Evolutionary conservation across 2,329 filamentous ascomycete genomes (phyloP).

Genomic region (Monosporascus sp.): DNA sequence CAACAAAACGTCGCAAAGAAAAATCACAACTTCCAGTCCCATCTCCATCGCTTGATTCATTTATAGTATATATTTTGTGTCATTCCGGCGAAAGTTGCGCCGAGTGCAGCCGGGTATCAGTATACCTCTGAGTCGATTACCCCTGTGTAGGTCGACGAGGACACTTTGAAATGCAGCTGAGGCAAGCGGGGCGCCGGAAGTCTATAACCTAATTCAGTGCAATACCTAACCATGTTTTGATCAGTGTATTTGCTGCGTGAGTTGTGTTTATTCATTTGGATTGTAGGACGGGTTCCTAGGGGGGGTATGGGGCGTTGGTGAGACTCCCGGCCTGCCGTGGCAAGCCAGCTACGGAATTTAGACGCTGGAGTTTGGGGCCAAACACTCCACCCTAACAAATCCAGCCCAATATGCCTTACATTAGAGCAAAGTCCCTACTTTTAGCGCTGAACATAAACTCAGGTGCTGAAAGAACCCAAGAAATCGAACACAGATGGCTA

Average conservation of each 20-base stretch:
- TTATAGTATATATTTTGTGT: slow-evolving; percentile 1
- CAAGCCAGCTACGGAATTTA: slow-evolving; percentile 16
- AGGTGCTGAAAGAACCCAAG: not conserved
- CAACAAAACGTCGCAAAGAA: slow-evolving; percentile 7
- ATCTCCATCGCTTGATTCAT: slow-evolving; percentile 4
- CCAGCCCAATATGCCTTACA: slow-evolving; percentile 12
- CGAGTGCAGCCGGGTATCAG: slow-evolving; percentile 19
- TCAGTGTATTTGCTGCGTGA: slow-evolving; percentile 1
- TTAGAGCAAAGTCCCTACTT: not conserved
- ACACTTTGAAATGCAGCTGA: slow-evolving; percentile 5
- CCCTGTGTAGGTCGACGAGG: slow-evolving; percentile 8
- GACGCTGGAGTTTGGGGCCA: slow-evolving; percentile 4
- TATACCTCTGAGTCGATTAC: not conserved
- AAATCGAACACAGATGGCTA: not conserved
- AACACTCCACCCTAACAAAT: slow-evolving; percentile 12
- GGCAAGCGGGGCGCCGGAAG: slow-evolving; percentile 1
- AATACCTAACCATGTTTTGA: not conserved
- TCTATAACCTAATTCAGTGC: not conserved
- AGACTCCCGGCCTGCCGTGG: slow-evolving; percentile 15
- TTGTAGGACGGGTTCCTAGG: slow-evolving; percentile 7
- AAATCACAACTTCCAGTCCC: slow-evolving; percentile 3
- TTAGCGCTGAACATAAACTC: not conserved
- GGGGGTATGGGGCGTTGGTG: slow-evolving; percentile 14
- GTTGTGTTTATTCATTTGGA: slow-evolving; percentile 1
- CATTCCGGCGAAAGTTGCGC: slow-evolving; percentile 4